Evolutionary conservation across 257 asterid species (phyloP).

Genomic region (Nicotiana benthamiana): DNA sequence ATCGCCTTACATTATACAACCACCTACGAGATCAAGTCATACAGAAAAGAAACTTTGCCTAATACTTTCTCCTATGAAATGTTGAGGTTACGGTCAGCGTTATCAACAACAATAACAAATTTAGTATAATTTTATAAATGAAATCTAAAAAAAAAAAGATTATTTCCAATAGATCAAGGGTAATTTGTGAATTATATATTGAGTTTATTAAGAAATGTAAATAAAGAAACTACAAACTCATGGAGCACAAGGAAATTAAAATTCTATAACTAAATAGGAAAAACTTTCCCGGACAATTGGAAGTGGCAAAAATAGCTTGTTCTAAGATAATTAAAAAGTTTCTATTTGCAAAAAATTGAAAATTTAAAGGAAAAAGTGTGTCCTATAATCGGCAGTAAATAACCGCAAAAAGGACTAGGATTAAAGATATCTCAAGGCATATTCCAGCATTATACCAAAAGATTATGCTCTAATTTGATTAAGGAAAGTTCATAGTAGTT

Average conservation of each 20-base stretch:
- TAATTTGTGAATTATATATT: too few relatives aligned
- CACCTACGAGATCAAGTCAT: too few relatives aligned
- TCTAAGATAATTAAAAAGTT: background rate
- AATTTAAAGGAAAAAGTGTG: background rate
- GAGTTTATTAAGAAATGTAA: too few relatives aligned
- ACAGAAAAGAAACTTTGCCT: too few relatives aligned
- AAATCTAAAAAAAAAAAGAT: rapidly evolving
- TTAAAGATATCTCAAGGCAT: background rate
- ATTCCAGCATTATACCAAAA: background rate
- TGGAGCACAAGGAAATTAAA: background rate
- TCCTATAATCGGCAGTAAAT: background rate
- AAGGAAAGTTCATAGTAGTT: background rate
- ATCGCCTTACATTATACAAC: too few relatives aligned
- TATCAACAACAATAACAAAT: too few relatives aligned
- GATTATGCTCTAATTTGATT: background rate
- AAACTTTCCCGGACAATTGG: background rate
- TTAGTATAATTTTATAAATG: rapidly evolving
- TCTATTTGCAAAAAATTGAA: background rate
- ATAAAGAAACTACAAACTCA: background rate
- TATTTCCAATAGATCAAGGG: too few relatives aligned
- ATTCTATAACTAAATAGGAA: background rate
- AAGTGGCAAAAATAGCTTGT: background rate
- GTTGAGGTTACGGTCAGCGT: too few relatives aligned
- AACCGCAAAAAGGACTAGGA: background rate
- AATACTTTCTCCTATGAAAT: too few relatives aligned